Conservation (phyloP, 139 green algal genomes). For the Chlorella vulgaris region DNA sequence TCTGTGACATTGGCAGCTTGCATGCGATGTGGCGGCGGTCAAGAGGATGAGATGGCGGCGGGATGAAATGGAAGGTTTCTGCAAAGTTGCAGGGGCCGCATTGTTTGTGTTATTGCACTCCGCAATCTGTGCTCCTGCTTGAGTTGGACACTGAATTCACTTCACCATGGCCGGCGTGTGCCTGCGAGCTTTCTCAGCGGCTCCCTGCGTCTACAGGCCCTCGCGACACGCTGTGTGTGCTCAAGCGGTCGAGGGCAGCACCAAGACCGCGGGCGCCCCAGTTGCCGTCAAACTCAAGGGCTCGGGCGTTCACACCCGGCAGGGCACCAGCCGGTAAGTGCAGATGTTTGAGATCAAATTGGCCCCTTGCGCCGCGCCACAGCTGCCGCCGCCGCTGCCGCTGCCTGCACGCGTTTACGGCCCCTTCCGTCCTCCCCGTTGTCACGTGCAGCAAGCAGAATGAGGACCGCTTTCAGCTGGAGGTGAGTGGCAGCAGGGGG, state of each 20-base stretch:
- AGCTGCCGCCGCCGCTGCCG: not conserved
- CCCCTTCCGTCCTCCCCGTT: not conserved
- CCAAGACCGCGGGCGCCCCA: not conserved
- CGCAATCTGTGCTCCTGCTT: too few relatives aligned
- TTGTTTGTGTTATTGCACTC: too few relatives aligned
- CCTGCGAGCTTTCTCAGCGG: slow-evolving; percentile 1
- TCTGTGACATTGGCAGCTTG: too few relatives aligned
- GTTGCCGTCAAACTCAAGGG: slow-evolving; percentile 1
- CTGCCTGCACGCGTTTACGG: not conserved
- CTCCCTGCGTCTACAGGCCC: not conserved
- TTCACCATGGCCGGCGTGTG: not conserved
- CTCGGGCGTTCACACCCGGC: slow-evolving; percentile 1
- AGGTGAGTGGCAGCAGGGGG: too few relatives aligned
- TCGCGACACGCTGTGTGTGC: not conserved
- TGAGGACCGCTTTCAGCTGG: slow-evolving; percentile 38
- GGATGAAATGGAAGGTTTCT: not conserved
- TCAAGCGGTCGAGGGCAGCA: not conserved
- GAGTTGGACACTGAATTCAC: too few relatives aligned
- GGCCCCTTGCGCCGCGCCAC: not conserved
- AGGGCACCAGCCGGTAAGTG: slow-evolving; percentile 18
- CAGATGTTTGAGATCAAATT: not conserved
- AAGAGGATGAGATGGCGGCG: not conserved
- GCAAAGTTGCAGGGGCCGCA: too few relatives aligned
- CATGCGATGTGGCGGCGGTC: not conserved
- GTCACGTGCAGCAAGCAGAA: slow-evolving; percentile 39